Conservation (phyloP, 2,329 filamentous ascomycete species). For the Cadophora gregata region DNA sequence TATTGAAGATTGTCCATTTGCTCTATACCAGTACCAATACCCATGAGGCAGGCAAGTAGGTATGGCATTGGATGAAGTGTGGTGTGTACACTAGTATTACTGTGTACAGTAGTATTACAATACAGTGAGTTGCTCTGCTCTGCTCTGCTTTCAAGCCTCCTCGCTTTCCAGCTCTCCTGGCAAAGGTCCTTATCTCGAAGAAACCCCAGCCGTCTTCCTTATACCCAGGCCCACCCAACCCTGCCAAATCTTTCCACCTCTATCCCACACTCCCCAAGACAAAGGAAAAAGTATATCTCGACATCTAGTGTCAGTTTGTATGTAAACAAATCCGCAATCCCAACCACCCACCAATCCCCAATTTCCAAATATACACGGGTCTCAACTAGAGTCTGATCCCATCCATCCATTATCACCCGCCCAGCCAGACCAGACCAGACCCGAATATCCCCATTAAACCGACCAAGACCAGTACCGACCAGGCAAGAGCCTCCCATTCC, state of each 20-base stretch:
- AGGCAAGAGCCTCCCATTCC: conserved; percentile 1
- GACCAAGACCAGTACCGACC: conserved; percentile 19
- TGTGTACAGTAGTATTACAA: conserved; percentile 21
- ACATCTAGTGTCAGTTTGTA: conserved; percentile 17
- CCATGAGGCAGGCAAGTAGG: not conserved
- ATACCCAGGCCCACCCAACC: not conserved
- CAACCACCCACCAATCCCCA: not conserved
- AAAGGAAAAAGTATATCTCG: conserved; percentile 8
- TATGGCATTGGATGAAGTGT: not conserved
- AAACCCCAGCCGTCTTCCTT: not conserved
- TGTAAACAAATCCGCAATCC: not conserved
- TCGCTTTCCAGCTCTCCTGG: not conserved
- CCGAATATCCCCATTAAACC: too few species aligned
- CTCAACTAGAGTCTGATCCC: conserved; percentile 27
- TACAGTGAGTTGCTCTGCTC: conserved; percentile 13
- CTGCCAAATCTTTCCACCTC: not conserved
- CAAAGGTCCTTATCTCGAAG: not conserved
- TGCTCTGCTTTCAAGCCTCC: not conserved
- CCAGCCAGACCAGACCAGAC: conserved; percentile 16
- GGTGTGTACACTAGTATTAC: conserved; percentile 12
- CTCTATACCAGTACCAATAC: not conserved
- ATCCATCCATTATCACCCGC: conserved; percentile 7
- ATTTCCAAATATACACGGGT: conserved; percentile 19
- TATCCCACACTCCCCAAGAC: conserved; percentile 1
- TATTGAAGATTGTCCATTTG: conserved; percentile 13